These are phyloP conservation scores for Hirschfeldia incana DNA, from an alignment of 345 rosid genomes.

Conservation along the genomic window DNA sequence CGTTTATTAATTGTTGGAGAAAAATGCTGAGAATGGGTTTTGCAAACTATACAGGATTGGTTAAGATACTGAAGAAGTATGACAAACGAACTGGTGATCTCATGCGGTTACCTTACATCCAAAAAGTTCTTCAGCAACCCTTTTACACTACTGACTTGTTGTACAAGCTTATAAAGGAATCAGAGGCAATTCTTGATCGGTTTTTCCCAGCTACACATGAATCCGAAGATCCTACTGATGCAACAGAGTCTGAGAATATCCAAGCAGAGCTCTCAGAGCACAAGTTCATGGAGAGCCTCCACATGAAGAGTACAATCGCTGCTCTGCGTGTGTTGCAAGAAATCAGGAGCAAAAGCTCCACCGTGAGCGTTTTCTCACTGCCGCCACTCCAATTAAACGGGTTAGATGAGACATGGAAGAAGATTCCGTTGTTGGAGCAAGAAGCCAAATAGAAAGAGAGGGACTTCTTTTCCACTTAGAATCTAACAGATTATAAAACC, in stretches of 20 bases:
- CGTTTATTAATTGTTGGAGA: neutral
- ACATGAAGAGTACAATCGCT: conserved; percentile 84
- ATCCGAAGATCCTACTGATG: conserved; percentile 31
- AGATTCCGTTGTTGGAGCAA: conserved; percentile 73
- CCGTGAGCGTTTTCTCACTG: conserved; percentile 79
- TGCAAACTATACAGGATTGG: conserved; percentile 60
- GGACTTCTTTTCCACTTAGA: conserved; percentile 1
- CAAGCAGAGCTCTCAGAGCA: conserved; percentile 65
- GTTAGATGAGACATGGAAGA: conserved; percentile 41
- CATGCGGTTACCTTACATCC: conserved; percentile 88
- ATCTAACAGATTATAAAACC: conserved; percentile 11
- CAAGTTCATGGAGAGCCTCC: conserved; percentile 61
- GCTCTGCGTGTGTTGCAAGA: conserved; percentile 74
- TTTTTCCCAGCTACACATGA: conserved; percentile 51
- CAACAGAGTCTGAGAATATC: conserved; percentile 28
- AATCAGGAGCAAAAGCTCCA: conserved; percentile 83
- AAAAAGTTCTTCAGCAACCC: conserved; percentile 86
- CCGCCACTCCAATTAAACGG: conserved; percentile 78
- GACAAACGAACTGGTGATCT: conserved; percentile 95
- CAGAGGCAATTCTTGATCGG: conserved; percentile 76
- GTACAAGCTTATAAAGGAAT: conserved; percentile 77
- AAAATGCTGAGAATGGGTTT: conserved; percentile 5
- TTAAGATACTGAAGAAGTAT: conserved; percentile 88
- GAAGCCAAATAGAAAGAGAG: conserved; percentile 54
- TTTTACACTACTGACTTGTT: conserved; percentile 90